Base-by-base conservation (phyloP, 2,329 filamentous ascomycete species). In the Aspergillus puulaauensis region DNA sequence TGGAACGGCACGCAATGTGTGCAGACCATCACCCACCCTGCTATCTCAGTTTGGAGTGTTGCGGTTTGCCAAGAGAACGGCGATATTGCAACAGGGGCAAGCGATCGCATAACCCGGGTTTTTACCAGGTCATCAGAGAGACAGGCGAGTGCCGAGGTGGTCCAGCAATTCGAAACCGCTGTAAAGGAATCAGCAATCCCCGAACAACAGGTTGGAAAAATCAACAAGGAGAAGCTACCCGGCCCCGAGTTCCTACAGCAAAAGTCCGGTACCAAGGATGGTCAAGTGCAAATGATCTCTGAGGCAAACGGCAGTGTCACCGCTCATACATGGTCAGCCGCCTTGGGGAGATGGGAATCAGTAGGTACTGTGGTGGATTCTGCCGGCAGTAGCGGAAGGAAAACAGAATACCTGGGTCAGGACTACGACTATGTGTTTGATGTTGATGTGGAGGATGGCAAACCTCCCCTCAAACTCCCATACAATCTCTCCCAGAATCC, bases 391-490 rank as follows among this genome's bases (percentile, higher is more conserved):
- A 91, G 87, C 63, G 90, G 91, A 11, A 86, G 86, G 58, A 92
- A 93, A 76, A 85, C 86, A 7, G 82, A 87, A 57, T 89, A 93
- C 70, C 81, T 90, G 1, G 93, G 93, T 33, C 86, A 96, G 70
- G 90, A 93, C 60, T 99, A 96, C 72, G 95, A 99, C 71, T 97
- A 89, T 68, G 93, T 99, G 8, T 98, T 98, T 65, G 93, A 97
- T 69, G 93, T 97, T 24, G 93, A 96, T 67, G 96, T 97, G 61
- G 91, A 96, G 72, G 93, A 97, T 68, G 93, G 92, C 52, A 93
- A 96, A 69, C 93, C 93, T 12, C 86, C 93, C 0, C 80, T 98
- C 46, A 97, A 97, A 74, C 82, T 98, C n/a, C 92, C 93, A 0
- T 98, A 90, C 76, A 97, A 98, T 71, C 82, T 93, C 12, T 91